Evolutionary conservation across 75 land plant species (phyloP).

Genomic region (Selaginella moellendorffii): DNA sequence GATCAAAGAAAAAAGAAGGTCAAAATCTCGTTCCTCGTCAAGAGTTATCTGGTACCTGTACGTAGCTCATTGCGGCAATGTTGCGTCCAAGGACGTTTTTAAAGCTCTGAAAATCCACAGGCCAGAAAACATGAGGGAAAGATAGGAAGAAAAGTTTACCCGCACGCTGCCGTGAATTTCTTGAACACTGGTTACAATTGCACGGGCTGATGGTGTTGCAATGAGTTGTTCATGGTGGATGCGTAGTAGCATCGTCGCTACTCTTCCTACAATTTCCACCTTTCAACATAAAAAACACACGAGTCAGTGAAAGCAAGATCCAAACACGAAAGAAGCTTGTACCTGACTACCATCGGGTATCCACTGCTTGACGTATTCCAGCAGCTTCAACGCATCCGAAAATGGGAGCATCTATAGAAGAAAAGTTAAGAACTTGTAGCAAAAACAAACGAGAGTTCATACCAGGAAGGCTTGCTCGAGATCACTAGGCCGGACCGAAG

Average conservation of each 20-base stretch:
- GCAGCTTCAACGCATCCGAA: slow-evolving; percentile 84
- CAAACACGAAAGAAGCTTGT: background rate
- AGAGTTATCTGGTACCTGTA: slow-evolving; percentile 41
- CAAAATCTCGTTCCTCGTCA: background rate
- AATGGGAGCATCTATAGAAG: slow-evolving; percentile 68
- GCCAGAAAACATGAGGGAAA: background rate
- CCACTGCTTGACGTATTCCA: slow-evolving; percentile 69
- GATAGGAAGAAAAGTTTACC: slow-evolving; percentile 28
- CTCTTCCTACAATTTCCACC: slow-evolving; percentile 83
- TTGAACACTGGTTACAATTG: slow-evolving; percentile 43
- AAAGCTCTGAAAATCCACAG: slow-evolving; percentile 40
- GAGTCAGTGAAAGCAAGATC: background rate
- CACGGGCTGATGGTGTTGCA: slow-evolving; percentile 53
- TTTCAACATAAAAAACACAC: slow-evolving; percentile 21
- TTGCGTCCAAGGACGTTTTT: slow-evolving; percentile 87
- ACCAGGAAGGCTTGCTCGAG: slow-evolving; percentile 92
- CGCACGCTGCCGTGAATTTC: slow-evolving; percentile 50
- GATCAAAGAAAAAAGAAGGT: background rate
- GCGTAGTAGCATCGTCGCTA: slow-evolving; percentile 52
- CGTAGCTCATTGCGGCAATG: slow-evolving; percentile 91
- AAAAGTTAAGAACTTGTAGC: slow-evolving; percentile 6
- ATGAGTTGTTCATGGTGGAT: slow-evolving; percentile 71
- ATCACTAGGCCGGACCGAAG: slow-evolving; percentile 75
- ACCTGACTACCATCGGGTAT: slow-evolving; percentile 57
- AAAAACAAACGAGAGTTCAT: slow-evolving; percentile 14